Conservation (phyloP, 805 yeast genomes). For the Barnettozyma wickerhamii region DNA sequence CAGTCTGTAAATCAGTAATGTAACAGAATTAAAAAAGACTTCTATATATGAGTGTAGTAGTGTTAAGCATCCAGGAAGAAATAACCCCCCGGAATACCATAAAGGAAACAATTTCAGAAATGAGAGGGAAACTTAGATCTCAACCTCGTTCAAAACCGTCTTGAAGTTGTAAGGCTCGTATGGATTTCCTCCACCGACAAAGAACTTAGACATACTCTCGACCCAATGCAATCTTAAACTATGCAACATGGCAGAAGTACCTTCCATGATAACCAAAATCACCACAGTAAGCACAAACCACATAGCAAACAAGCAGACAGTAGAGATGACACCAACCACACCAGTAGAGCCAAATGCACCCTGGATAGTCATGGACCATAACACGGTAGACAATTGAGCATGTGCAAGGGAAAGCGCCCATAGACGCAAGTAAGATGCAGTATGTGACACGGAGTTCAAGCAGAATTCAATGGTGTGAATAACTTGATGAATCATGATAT, state of each 20-base stretch:
- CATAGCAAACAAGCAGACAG: conserved; percentile 81
- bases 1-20: too few species aligned
- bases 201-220: conserved; percentile 97
- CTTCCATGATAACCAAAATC: conserved; percentile 94
- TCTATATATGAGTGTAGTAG: neutral
- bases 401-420: conserved; percentile 99
- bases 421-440: conserved; percentile 93
- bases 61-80: too few species aligned
- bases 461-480: conserved; percentile 98
- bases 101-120: too few species aligned
- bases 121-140: conserved; percentile 10
- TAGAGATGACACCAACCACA: conserved; percentile 65
- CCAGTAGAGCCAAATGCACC: conserved; percentile 60
- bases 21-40: neutral
- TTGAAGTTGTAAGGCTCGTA: conserved; percentile 81
- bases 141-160: conserved; percentile 13
- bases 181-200: conserved; percentile 92
- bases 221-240: conserved; percentile 98
- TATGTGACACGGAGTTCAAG: conserved; percentile 93
- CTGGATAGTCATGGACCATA: conserved; percentile 82
- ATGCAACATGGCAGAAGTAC: conserved; percentile 98
- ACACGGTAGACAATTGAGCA: conserved; percentile 89
- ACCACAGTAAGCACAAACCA: conserved; percentile 93
- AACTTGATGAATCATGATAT: conserved; percentile 94
- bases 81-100: too few species aligned